Base-by-base conservation (phyloP, 148 eudicot genomes). In the Heliosperma pusillum region DNA sequence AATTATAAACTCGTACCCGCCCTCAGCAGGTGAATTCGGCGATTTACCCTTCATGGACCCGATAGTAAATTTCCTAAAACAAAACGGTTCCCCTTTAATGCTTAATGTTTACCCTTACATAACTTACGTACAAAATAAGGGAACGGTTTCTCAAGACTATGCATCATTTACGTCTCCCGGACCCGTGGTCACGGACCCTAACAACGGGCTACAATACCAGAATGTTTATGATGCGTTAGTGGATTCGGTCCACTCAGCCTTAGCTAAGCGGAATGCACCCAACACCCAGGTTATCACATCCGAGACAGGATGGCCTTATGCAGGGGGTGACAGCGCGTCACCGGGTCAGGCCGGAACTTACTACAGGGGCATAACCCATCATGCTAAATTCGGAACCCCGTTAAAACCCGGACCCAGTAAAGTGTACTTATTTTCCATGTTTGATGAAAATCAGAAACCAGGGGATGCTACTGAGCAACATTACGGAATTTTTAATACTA, bases 401-500 rank as follows among this genome's bases (percentile, higher is more conserved):
- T 45, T 45, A 66, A 83, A 60, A 24, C 77, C 67, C 7, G 79
- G 79, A 5, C 65, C 62, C 15, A 53, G 71, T 3, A 75, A 81
- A 42, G 75, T 78, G 9, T 86, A 86, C 67, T 50, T 85, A 66
- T 85, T 82, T 64, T 78, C 85, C 24, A 76, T 82, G 88, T 85
- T 71, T 72, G 85, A 85, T 72, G 86, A 85, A 66, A 65, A 85
- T 66, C 24, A 74, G 33, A 83, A 80, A 44, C 74, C 20, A 1
- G 83, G 63, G 17, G 81, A 72, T 63, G 80, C 26, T 0, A 36
- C 36, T 26, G 86, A 86, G 76, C 71, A 66, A 47, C 63, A 83
- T 56, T 86, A 81, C 36, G 86, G 88, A 53, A 60, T 86, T 0
- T 86, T 83, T 40, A 29, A 8, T 3, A 80, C 84, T 15, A 44